A percentile compares a stretch with the other conserved stretches of the same genome.
These are phyloP conservation scores for Cucumis hystrix DNA, from an alignment of 306 rosid genomes.

Conservation along the genomic window DNA sequence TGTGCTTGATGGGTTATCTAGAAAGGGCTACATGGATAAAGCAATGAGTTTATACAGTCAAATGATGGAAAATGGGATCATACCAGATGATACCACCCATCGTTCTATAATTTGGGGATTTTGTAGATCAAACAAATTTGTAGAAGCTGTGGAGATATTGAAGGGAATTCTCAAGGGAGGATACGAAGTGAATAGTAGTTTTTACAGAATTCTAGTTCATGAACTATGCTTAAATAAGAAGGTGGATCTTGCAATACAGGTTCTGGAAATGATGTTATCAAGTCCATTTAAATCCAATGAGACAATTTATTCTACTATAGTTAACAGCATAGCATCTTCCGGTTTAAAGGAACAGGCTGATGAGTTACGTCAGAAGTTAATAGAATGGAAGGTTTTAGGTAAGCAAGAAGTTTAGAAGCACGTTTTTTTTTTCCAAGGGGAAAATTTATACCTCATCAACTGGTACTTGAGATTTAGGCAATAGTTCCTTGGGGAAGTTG, in stretches of 20 bases:
- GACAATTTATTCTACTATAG: conserved; percentile 33
- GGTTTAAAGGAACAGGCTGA: conserved; percentile 69
- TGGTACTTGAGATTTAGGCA: conserved; percentile 21
- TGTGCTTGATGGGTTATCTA: conserved; percentile 56
- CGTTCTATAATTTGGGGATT: conserved; percentile 50
- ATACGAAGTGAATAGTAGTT: conserved; percentile 21
- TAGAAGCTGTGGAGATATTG: conserved; percentile 47
- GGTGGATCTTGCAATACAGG: conserved; percentile 60
- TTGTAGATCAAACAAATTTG: conserved; percentile 32
- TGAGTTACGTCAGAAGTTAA: conserved; percentile 50
- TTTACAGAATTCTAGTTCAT: conserved; percentile 45
- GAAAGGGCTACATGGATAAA: conserved; percentile 37
- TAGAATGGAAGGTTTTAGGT: conserved; percentile 38
- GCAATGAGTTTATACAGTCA: conserved; percentile 44
- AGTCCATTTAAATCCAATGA: conserved; percentile 39
- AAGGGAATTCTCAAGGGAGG: conserved; percentile 29
- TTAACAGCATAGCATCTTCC: conserved; percentile 45
- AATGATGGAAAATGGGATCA: conserved; percentile 42
- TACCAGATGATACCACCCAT: conserved; percentile 70
- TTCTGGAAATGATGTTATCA: conserved; percentile 59
- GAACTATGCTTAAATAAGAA: conserved; percentile 47
- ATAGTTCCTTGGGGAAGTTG: not conserved
- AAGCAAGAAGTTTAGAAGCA: conserved; percentile 15
- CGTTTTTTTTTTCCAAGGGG: not conserved
- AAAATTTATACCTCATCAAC: not conserved